Percentiles rank a stretch among this genome's conserved stretches.
Evolutionary conservation across 139 green algal species (phyloP).

Genomic region (Spirogloea muscicola): DNA sequence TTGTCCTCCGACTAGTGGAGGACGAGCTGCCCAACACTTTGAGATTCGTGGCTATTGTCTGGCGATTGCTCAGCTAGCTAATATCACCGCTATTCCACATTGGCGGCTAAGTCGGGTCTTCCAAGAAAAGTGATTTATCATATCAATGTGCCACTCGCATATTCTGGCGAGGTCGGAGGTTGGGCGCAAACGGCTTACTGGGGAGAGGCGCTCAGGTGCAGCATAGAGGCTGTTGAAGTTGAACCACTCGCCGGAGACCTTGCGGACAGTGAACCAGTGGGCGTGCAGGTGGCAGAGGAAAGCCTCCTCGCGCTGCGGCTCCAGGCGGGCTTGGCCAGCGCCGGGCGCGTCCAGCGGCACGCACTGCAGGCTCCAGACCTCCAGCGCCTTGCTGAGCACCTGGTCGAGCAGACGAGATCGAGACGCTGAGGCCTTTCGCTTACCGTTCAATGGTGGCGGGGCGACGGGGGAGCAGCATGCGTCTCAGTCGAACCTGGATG

Average conservation of each 20-base stretch:
- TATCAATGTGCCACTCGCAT: too few species aligned
- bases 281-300: constrained; percentile 52
- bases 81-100: too few species aligned
- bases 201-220: constrained; percentile 65
- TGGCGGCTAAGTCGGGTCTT: too few species aligned
- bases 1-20: too few species aligned
- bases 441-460: too few species aligned
- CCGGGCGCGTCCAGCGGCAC: constrained; percentile 53
- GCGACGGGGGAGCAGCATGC: too few species aligned
- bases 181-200: not conserved
- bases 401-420: not conserved
- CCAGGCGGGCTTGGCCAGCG: constrained; percentile 12
- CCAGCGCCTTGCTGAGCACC: constrained; percentile 64
- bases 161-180: too few species aligned
- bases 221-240: constrained; percentile 83
- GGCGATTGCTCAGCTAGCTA: too few species aligned
- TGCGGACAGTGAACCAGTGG: constrained; percentile 82
- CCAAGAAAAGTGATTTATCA: too few species aligned
- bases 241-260: constrained; percentile 60
- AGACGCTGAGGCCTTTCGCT: too few species aligned
- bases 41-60: too few species aligned
- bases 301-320: constrained; percentile 53
- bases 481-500: constrained; percentile 74
- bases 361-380: constrained; percentile 61
- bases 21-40: too few species aligned